Evolutionary conservation across 441 rosid species (phyloP).

Genomic region (Syzygium malaccense): DNA sequence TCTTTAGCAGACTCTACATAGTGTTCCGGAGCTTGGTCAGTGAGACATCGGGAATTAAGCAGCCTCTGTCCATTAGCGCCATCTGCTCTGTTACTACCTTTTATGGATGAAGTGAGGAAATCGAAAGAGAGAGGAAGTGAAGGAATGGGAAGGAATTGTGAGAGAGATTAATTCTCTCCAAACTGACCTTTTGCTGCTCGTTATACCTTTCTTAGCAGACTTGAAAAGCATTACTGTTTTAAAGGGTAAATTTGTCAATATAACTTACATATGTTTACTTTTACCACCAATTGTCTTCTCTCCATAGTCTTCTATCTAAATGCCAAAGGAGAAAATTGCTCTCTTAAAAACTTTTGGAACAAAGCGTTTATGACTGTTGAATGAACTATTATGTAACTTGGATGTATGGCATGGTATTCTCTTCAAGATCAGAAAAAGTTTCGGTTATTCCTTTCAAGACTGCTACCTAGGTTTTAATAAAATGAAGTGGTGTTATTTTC

Average conservation of each 20-base stretch:
- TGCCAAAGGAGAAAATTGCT: neutral
- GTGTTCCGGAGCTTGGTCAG: neutral
- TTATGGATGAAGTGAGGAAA: neutral
- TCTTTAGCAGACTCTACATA: neutral
- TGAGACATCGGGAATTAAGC: neutral
- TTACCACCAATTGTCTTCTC: neutral
- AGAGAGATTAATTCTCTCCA: neutral
- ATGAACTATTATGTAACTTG: neutral
- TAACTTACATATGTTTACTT: neutral
- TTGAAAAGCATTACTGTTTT: neutral
- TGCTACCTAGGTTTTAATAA: neutral
- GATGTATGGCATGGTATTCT: neutral
- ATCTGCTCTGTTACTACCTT: neutral
- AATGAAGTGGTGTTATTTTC: neutral
- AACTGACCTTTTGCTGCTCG: neutral
- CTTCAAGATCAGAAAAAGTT: neutral
- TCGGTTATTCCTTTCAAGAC: neutral
- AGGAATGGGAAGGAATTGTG: neutral
- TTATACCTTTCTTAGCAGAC: neutral
- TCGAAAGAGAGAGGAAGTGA: neutral
- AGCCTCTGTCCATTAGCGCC: neutral
- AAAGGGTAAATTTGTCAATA: neutral
- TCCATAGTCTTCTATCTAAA: neutral
- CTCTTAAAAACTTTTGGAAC: neutral
- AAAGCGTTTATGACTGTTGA: neutral